phyloP scores from a whole-genome alignment of 73 alveolate species.

The Paramecium tetraurelia region DNA sequence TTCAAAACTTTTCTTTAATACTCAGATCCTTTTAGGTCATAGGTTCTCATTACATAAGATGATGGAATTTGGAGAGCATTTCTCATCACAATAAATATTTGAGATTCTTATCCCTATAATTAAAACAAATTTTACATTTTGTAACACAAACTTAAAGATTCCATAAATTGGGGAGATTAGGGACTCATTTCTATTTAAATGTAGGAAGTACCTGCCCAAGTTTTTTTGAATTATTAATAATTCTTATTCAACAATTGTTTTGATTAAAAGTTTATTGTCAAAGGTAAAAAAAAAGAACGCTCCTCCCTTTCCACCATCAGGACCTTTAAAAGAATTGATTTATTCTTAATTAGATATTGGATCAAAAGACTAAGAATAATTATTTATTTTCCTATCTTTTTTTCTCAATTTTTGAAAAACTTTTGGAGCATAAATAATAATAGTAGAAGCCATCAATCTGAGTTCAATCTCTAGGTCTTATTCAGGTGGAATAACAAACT shows the following conservation, averaged over 20 bases:
- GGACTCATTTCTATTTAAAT: neutral
- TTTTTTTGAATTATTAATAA: neutral
- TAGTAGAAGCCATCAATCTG: neutral
- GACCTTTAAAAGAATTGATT: neutral
- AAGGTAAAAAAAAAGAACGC: neutral
- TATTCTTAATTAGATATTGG: neutral
- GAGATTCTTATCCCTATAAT: neutral
- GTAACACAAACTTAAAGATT: neutral
- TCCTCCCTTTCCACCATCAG: slow-evolving; percentile 37
- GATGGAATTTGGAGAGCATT: neutral
- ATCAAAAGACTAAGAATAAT: neutral
- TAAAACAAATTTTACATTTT: neutral
- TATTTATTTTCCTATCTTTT: neutral
- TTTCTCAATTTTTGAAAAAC: neutral
- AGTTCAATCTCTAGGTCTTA: neutral
- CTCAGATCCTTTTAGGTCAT: slow-evolving; percentile 41
- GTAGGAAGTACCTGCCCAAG: neutral
- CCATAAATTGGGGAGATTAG: neutral
- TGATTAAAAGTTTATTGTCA: neutral
- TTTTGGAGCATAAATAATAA: neutral
- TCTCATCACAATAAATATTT: neutral
- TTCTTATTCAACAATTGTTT: neutral
- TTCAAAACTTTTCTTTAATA: neutral
- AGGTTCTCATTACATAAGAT: neutral
- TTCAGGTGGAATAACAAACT: neutral